Evolutionary conservation across 2,329 filamentous ascomycete species (phyloP).

Genomic region (Ophiosphaerella herpotricha): DNA sequence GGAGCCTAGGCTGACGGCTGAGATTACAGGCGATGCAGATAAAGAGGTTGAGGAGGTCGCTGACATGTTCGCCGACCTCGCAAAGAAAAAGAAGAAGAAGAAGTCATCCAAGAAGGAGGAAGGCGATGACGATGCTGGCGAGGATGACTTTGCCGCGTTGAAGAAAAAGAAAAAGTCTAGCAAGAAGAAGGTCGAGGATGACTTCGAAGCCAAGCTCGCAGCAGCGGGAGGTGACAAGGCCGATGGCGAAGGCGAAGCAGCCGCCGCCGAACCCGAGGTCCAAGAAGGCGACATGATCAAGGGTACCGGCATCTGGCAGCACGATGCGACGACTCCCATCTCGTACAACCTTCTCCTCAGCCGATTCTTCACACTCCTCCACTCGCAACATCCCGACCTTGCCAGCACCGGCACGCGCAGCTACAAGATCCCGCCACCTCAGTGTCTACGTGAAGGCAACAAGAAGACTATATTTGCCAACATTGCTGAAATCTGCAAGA

Average conservation of each 20-base stretch:
- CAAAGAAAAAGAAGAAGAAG: constrained; percentile 75
- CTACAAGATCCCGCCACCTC: constrained; percentile 98
- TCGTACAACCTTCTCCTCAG: constrained; percentile 83
- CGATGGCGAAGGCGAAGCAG: constrained; percentile 58
- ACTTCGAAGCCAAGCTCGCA: constrained; percentile 70
- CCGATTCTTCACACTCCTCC: constrained; percentile 92
- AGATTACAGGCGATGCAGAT: constrained; percentile 49
- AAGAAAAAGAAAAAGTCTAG: constrained; percentile 86
- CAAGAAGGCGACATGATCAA: constrained; percentile 77
- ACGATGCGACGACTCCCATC: constrained; percentile 77
- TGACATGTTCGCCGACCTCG: constrained; percentile 65
- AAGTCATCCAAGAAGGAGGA: constrained; percentile 62
- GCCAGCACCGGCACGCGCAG: constrained; percentile 85
- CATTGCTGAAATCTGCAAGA: constrained; percentile 97
- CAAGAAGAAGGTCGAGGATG: constrained; percentile 63
- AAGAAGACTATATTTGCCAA: constrained; percentile 98
- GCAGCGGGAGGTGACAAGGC: constrained; percentile 60
- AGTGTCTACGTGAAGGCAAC: constrained; percentile 99
- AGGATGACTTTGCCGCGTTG: constrained; percentile 67
- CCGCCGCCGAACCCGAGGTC: constrained; percentile 55
- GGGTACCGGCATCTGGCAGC: constrained; percentile 88
- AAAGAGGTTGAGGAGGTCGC: constrained; percentile 68
- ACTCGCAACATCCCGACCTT: constrained; percentile 96
- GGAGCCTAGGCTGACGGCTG: constrained; percentile 24
- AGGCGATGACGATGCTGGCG: constrained; percentile 55